These are phyloP conservation scores for Nemania sp. DNA, from an alignment of 2,329 filamentous ascomycete genomes.

Conservation along the genomic window DNA sequence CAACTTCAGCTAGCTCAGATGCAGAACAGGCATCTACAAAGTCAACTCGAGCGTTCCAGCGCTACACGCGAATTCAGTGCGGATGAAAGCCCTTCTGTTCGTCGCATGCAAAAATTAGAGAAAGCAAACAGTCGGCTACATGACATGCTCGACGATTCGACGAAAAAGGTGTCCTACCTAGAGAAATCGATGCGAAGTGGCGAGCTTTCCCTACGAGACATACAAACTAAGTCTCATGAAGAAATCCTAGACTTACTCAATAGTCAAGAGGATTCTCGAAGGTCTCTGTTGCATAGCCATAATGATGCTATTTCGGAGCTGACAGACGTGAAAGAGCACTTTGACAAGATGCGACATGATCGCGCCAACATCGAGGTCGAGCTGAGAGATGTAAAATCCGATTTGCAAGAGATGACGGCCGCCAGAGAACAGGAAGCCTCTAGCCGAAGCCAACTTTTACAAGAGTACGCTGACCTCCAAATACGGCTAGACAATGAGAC, in stretches of 20 bases:
- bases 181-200: slow-evolving; percentile 86
- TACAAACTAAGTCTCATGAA: slow-evolving; percentile 91
- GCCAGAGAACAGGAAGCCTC: slow-evolving; percentile 84
- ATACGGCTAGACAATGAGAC: slow-evolving; percentile 89
- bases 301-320: slow-evolving; percentile 85
- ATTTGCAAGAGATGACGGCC: slow-evolving; percentile 77
- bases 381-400: slow-evolving; percentile 79
- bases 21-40: slow-evolving; percentile 91
- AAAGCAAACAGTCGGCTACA: slow-evolving; percentile 89
- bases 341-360: slow-evolving; percentile 82
- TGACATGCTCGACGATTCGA: slow-evolving; percentile 91
- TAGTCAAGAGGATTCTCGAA: slow-evolving; percentile 86
- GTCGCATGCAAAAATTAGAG: slow-evolving; percentile 87
- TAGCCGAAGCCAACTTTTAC: slow-evolving; percentile 84
- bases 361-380: slow-evolving; percentile 82
- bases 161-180: slow-evolving; percentile 85
- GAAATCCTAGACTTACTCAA: slow-evolving; percentile 92
- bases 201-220: slow-evolving; percentile 84
- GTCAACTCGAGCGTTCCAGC: slow-evolving; percentile 73
- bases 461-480: slow-evolving; percentile 92
- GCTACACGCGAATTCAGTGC: slow-evolving; percentile 63
- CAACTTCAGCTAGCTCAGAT: slow-evolving; percentile 92
- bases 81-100: slow-evolving; percentile 77
- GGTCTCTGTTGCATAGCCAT: slow-evolving; percentile 79
- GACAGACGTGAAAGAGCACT: slow-evolving; percentile 81